Evolutionary conservation across 306 rosid genomes (phyloP).

Genomic region (Cicer cuneatum): DNA sequence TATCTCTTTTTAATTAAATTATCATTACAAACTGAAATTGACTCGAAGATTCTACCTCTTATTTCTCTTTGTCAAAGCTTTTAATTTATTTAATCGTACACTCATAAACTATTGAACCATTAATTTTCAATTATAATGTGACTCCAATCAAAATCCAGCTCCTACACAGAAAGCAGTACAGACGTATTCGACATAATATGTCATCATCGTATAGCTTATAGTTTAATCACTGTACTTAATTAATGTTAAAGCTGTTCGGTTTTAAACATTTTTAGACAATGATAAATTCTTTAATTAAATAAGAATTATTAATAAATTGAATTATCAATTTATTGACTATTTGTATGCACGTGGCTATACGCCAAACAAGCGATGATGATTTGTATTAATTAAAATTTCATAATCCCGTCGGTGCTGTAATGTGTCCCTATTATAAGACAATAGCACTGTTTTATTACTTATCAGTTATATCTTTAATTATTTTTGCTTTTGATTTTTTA

Average conservation of each 20-base stretch:
- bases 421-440: conserved; percentile 16
- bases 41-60: conserved; percentile 13
- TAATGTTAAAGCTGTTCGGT: conserved; percentile 2
- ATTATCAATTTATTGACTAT: conserved; percentile 4
- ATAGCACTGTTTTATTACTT: conserved; percentile 3
- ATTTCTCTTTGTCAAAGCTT: conserved; percentile 24
- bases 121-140: conserved; percentile 25
- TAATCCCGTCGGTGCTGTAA: conserved; percentile 20
- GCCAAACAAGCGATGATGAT: conserved; percentile 15
- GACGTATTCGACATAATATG: conserved; percentile 30
- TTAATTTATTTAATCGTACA: conserved; percentile 10
- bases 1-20: conserved; percentile 19
- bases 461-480: neutral
- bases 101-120: conserved; percentile 5
- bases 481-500: neutral
- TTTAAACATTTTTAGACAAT: conserved; percentile 18
- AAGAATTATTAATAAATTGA: neutral
- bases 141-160: conserved; percentile 45
- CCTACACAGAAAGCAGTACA: conserved; percentile 27
- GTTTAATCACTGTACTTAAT: conserved; percentile 20
- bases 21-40: conserved; percentile 45
- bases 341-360: neutral
- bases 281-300: conserved; percentile 1
- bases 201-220: conserved; percentile 38
- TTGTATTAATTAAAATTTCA: conserved; percentile 32